These are phyloP conservation scores for Hansenula lynferdii DNA, from an alignment of 1,139 yeast species.

Conservation along the genomic window DNA sequence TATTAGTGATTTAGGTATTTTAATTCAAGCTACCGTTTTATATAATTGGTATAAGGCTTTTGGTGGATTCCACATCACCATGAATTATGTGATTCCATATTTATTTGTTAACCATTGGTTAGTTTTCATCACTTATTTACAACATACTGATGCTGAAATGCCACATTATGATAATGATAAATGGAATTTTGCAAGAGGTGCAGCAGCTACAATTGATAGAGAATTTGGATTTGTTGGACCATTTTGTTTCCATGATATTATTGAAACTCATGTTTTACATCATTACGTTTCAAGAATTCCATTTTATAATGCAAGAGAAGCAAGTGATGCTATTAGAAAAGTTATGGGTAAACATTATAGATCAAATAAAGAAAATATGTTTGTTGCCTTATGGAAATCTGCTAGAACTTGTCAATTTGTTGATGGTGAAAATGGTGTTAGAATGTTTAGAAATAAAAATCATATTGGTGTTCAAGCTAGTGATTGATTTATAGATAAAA, in stretches of 20 bases:
- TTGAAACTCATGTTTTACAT: conserved; percentile 86
- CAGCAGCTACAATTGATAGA: conserved; percentile 84
- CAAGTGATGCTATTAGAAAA: conserved; percentile 69
- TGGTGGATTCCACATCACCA: conserved; percentile 59
- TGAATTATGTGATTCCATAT: conserved; percentile 78
- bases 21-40: conserved; percentile 46
- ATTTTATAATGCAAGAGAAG: conserved; percentile 80
- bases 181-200: conserved; percentile 89
- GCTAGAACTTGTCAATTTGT: conserved; percentile 77
- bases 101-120: conserved; percentile 86
- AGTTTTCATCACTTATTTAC: conserved; percentile 79
- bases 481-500: conserved; percentile 4
- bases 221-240: conserved; percentile 79
- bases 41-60: conserved; percentile 60
- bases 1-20: conserved; percentile 68
- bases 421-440: conserved; percentile 73
- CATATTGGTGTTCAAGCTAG: conserved; percentile 36
- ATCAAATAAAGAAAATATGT: conserved; percentile 65
- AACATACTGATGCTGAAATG: conserved; percentile 76
- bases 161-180: conserved; percentile 72
- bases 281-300: conserved; percentile 85
- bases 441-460: conserved; percentile 75
- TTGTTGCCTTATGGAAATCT: conserved; percentile 65
- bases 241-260: conserved; percentile 80
- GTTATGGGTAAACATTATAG: conserved; percentile 81